Conservation (phyloP, 768 basidiomycete species). For the Phaffia australis region DNA sequence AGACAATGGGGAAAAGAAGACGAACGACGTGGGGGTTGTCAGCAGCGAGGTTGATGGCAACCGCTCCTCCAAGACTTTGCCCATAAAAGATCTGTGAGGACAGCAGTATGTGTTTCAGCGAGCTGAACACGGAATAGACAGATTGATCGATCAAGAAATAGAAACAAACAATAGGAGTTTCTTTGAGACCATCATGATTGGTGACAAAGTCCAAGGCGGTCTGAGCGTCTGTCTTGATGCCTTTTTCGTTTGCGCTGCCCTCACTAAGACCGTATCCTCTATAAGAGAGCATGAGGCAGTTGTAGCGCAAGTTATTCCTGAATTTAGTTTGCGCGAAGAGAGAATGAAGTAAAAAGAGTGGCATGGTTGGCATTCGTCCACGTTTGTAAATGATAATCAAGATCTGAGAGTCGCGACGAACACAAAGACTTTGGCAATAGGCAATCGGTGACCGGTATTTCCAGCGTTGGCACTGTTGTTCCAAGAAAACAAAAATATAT, state of each 20-base stretch:
- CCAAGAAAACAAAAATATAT: not conserved
- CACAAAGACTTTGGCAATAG: conserved; percentile 71
- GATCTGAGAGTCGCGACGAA: too few species aligned
- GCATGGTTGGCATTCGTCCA: too few species aligned
- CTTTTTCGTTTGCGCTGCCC: conserved; percentile 74
- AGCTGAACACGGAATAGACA: not conserved
- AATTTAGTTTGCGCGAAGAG: too few species aligned
- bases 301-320: conserved; percentile 63
- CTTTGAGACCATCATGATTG: conserved; percentile 52
- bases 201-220: conserved; percentile 58
- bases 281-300: conserved; percentile 89
- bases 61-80: conserved; percentile 62
- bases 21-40: conserved; percentile 58
- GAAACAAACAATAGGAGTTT: conserved; percentile 58
- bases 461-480: conserved; percentile 30
- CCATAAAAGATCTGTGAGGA: conserved; percentile 43
- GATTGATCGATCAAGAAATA: not conserved
- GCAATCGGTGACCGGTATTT: conserved; percentile 69
- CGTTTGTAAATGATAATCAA: too few species aligned
- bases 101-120: conserved; percentile 31
- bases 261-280: conserved; percentile 78
- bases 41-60: conserved; percentile 75
- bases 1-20: not conserved
- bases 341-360: too few species aligned
- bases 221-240: conserved; percentile 64